Base-by-base conservation (phyloP, 306 rosid genomes). In the Dalbergia cochinchinensis region DNA sequence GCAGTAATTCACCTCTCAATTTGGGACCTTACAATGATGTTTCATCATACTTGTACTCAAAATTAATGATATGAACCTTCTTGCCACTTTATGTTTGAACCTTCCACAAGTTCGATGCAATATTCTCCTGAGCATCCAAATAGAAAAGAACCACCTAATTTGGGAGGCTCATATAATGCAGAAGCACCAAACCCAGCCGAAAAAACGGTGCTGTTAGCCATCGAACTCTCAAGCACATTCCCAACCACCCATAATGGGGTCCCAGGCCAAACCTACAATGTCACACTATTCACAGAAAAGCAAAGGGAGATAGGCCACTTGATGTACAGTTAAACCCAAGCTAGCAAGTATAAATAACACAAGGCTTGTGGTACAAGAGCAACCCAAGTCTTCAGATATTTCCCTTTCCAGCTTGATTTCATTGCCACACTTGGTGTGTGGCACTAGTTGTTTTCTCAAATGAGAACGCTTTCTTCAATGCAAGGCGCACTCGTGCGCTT, bases 291-390 rank as follows among this genome's bases (percentile, higher is more conserved):
- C 53, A 48, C 54, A 47, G 9, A 20, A 22, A 12, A 42, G 54
- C 54, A 4, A 69, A 26, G 35, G 44, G 41, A 31, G 10, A 22
- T 59, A n/a, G 11, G 18, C 0, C 9, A 6, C 22, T 8, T 64
- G 42, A 8, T 1, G n/a, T 11, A 13, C 16, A 22, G 35, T 10
- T 10, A 47, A 15, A 55, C 66, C 35, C 15, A 45, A 78, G 42
- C 41, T 12, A 44, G 51, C 3, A 33, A 79, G 13, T 80, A 78
- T 78, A 78, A 60, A 79, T 78, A 77, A 37, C n/a, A 41, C 5
- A 22, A 33, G 55, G 55, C 6, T 59, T 18, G 45, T 48, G 64
- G 11, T 10, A 5, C 1, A 50, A 50, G 11, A 51, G 41, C 41
- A 55, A 63, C 66, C 11, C 83, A 80, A 26, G 57, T 54, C 47